Evolutionary conservation across 2,329 filamentous ascomycete species (phyloP).

Genomic region (Diplodia sapinea): DNA sequence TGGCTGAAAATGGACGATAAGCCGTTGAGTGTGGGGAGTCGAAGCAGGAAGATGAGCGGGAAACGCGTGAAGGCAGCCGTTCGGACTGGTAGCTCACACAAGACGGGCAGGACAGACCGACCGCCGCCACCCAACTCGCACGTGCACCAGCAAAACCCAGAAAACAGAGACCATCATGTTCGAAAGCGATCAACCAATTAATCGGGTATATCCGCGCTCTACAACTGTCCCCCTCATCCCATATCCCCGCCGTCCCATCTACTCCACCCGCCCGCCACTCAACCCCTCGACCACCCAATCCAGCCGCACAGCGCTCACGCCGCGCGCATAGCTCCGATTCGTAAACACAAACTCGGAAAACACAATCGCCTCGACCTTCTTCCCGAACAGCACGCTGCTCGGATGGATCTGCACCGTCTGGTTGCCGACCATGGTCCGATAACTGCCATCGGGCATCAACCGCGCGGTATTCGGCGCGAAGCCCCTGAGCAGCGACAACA

Average conservation of each 20-base stretch:
- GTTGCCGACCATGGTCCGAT: slow-evolving; percentile 65
- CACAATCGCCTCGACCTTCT: slow-evolving; percentile 66
- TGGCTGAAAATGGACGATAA: too few relatives aligned
- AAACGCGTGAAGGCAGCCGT: too few relatives aligned
- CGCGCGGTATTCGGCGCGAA: slow-evolving; percentile 67
- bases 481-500: slow-evolving; percentile 64
- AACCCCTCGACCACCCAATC: slow-evolving; percentile 64
- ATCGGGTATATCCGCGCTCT: neutral
- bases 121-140: too few relatives aligned
- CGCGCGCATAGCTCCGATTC: slow-evolving; percentile 66
- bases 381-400: slow-evolving; percentile 64
- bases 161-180: neutral
- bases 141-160: neutral
- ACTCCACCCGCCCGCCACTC: slow-evolving; percentile 33
- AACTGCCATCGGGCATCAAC: slow-evolving; percentile 65
- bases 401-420: slow-evolving; percentile 69
- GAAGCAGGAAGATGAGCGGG: too few relatives aligned
- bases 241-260: neutral
- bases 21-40: too few relatives aligned
- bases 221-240: neutral
- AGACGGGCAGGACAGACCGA: too few relatives aligned
- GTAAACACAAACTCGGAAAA: slow-evolving; percentile 72
- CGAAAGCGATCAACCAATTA: neutral
- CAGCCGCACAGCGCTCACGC: slow-evolving; percentile 67
- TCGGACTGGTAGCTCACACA: too few relatives aligned